phyloP scores from a whole-genome alignment of 2,329 filamentous ascomycete genomes.

The Exserohilum rostratum region DNA sequence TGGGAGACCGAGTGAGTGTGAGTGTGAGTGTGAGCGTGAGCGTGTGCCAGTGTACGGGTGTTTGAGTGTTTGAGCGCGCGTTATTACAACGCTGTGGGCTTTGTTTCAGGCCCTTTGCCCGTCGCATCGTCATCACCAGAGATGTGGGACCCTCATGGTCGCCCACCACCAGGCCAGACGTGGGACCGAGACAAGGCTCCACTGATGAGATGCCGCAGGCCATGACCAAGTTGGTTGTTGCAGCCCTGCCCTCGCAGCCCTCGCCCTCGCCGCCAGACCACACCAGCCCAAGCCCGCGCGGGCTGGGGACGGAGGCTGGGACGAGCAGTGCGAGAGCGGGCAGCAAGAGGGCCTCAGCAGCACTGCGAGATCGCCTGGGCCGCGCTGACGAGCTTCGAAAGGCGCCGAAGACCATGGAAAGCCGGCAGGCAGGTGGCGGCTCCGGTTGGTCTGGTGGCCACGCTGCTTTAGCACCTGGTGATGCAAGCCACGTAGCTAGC shows the following conservation, averaged over 20 bases:
- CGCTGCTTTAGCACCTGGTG: slow-evolving; percentile 21
- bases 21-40: background rate
- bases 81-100: slow-evolving; percentile 15
- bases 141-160: background rate
- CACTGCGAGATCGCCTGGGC: background rate
- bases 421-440: slow-evolving; percentile 19
- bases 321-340: no score
- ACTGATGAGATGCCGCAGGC: slow-evolving; percentile 2
- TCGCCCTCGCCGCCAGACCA: no score
- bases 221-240: no score
- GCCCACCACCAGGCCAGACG: background rate
- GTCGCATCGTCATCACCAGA: slow-evolving; percentile 10
- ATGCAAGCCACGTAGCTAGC: slow-evolving; percentile 18
- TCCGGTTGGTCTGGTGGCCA: slow-evolving; percentile 14
- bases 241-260: background rate
- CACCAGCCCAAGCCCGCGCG: background rate
- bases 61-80: background rate
- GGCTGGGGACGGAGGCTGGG: slow-evolving; percentile 10
- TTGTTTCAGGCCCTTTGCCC: slow-evolving; percentile 29
- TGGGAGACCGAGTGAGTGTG: background rate
- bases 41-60: background rate
- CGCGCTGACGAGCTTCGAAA: slow-evolving; percentile 14
- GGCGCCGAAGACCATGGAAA: slow-evolving; percentile 18
- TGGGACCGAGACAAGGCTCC: background rate
- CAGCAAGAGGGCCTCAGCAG: background rate